These are phyloP conservation scores for Scutellaria baicalensis DNA, from an alignment of 257 asterid genomes.

Conservation along the genomic window DNA sequence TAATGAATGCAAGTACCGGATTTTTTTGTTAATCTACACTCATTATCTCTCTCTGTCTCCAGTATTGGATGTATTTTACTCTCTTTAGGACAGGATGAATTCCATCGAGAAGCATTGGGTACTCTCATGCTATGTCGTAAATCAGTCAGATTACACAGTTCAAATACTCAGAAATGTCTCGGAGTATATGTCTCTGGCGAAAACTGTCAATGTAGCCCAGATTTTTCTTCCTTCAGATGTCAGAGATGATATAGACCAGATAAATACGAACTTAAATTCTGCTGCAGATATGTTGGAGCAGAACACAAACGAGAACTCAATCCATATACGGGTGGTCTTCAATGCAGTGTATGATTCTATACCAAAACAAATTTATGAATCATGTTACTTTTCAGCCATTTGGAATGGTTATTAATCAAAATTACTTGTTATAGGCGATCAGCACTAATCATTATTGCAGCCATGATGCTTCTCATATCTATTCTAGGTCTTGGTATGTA, in stretches of 20 bases:
- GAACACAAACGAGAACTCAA: conserved; percentile 58
- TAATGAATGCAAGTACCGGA: too few species aligned
- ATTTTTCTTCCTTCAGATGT: conserved; percentile 74
- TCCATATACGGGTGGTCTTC: conserved; percentile 49
- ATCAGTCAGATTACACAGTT: conserved; percentile 81
- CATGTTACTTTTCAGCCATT: neutral
- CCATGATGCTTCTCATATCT: conserved; percentile 63
- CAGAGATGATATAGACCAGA: conserved; percentile 50
- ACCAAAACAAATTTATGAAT: neutral
- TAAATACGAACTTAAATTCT: conserved; percentile 49
- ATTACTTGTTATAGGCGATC: conserved; percentile 44
- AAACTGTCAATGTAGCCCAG: conserved; percentile 71
- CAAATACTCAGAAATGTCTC: conserved; percentile 75
- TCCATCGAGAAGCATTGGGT: conserved; percentile 61
- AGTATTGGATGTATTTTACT: conserved; percentile 83
- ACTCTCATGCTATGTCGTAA: conserved; percentile 71
- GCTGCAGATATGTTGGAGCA: conserved; percentile 64
- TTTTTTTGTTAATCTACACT: too few species aligned
- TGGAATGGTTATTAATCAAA: neutral
- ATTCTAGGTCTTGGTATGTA: conserved; percentile 75
- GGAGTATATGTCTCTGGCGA: conserved; percentile 55
- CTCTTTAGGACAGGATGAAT: conserved; percentile 68
- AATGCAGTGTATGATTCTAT: conserved; percentile 51
- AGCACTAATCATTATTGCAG: conserved; percentile 57
- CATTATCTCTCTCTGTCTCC: conserved; percentile 12